Evolutionary conservation across 2,329 filamentous ascomycete species (phyloP), one percentile per base, ranked within the genome.

Genomic region (Drechslera avenae): DNA sequence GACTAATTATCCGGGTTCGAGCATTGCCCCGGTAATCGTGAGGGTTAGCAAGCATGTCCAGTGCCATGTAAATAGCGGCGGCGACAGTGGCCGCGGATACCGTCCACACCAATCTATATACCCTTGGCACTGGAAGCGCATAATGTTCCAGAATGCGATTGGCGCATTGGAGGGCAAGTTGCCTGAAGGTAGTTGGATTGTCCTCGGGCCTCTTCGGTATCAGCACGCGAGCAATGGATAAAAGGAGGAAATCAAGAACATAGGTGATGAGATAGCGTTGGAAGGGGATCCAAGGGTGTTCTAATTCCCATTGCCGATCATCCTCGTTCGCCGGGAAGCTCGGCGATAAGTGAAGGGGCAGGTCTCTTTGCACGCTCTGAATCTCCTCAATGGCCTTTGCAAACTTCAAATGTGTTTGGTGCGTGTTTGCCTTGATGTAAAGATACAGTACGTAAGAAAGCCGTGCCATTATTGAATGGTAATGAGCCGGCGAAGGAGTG

Each of bases 401-500:
- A 4, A 56, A 52, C 12, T 56, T 53, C 16, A 52, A 7, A 16
- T 39, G 33, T n/a, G 52, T 53, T 19, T 56, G 52, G 26, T 56
- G 50, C 6, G 52, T 53, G 19, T 56, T 53, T 32, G 40, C 52
- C 39, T 56, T 56, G 40, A 56, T 53, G 36, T 56, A 53, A 3
- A 56, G 30, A 30, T 56, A 56, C 16, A 56, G 19, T 17, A 56
- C 49, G 23, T 56, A 56, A 10, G 52, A 17, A 26, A 56, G 36
- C 18, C 49, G 49, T 13, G 39, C 49, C 49, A 56, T 46, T 19
- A 49, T 56, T 14, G 52, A 49, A 9, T 52, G 52, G 14, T 52
- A 56, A 35, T 52, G 52, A n/a, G 39, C 42, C 30, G 49, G 52
- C 13, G 52, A 52, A 30, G 52, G 52, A 12, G 34, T 41, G 19